A percentile compares a stretch with the other conserved stretches of the same genome.
These are phyloP conservation scores for Neurospora intermedia DNA, from an alignment of 495 filamentous ascomycete species.

Conservation along the genomic window DNA sequence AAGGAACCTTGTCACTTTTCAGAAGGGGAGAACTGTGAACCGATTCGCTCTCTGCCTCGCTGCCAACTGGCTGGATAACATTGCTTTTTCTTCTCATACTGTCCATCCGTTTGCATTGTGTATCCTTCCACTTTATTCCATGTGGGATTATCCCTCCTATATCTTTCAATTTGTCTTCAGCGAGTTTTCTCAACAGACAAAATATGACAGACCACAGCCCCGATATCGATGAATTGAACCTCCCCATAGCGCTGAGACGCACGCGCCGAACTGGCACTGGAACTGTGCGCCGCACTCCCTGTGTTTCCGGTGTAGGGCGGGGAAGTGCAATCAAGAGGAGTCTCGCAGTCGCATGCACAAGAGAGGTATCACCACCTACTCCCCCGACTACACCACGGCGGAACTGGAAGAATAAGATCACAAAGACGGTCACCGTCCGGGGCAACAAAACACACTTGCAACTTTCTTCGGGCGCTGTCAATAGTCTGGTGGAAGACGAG, in stretches of 20 bases:
- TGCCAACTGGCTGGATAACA: neutral
- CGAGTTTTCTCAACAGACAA: neutral
- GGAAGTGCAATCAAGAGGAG: neutral
- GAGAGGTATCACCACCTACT: neutral
- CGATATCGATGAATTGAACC: neutral
- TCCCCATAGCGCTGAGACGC: neutral
- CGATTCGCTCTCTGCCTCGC: neutral
- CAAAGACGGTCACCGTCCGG: neutral
- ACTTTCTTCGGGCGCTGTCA: neutral
- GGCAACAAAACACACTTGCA: neutral
- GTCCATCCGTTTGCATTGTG: neutral
- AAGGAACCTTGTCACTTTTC: neutral
- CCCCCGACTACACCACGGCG: neutral
- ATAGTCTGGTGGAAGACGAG: constrained; percentile 4
- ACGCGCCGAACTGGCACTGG: neutral
- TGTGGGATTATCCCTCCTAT: neutral
- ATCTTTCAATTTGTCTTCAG: neutral
- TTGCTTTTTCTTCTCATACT: neutral
- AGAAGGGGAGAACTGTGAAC: neutral
- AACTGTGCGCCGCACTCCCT: neutral
- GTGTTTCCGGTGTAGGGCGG: too few relatives aligned
- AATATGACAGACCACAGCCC: neutral
- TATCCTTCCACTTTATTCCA: neutral
- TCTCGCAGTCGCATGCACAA: neutral
- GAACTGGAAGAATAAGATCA: neutral